Evolutionary conservation across 768 basidiomycete species (phyloP).

Genomic region (Lyophyllum atratum): DNA sequence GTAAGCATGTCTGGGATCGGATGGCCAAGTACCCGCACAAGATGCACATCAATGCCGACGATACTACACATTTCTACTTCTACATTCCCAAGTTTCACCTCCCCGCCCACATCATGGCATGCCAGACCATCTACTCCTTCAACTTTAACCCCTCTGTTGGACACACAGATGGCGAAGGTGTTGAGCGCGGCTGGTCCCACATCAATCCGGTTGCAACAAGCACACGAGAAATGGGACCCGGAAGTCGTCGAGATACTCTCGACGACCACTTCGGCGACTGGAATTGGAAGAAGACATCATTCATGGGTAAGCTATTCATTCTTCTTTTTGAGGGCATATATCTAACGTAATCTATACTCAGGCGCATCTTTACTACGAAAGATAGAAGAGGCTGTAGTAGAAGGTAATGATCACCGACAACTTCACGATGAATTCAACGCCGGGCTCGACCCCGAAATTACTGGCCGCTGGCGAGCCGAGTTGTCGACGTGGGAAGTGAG

Average conservation of each 20-base stretch:
- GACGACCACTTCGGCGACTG: too few species aligned
- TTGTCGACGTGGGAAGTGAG: too few species aligned
- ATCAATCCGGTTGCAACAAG: slow-evolving; percentile 27
- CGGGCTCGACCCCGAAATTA: too few species aligned
- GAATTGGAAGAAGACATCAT: slow-evolving; percentile 26
- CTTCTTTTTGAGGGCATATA: too few species aligned
- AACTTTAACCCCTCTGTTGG: slow-evolving; percentile 24
- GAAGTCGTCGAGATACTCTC: slow-evolving; percentile 23
- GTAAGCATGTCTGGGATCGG: slow-evolving; percentile 18
- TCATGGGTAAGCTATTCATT: too few species aligned
- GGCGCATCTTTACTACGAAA: too few species aligned
- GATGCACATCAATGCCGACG: background rate
- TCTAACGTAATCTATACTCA: too few species aligned
- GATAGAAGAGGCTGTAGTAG: too few species aligned
- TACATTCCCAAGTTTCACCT: slow-evolving; percentile 29
- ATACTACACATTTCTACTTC: slow-evolving; percentile 4
- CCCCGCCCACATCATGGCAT: slow-evolving; percentile 23
- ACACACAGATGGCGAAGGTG: slow-evolving; percentile 33
- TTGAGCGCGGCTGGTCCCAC: slow-evolving; percentile 31
- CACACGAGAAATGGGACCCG: slow-evolving; percentile 38
- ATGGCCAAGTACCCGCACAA: slow-evolving; percentile 11
- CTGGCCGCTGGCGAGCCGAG: too few species aligned
- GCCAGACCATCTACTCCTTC: slow-evolving; percentile 23
- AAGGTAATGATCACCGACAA: too few species aligned
- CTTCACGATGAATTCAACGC: too few species aligned